Conservation (phyloP, 169 alveolate species). For the Eimeria tenella region DNA sequence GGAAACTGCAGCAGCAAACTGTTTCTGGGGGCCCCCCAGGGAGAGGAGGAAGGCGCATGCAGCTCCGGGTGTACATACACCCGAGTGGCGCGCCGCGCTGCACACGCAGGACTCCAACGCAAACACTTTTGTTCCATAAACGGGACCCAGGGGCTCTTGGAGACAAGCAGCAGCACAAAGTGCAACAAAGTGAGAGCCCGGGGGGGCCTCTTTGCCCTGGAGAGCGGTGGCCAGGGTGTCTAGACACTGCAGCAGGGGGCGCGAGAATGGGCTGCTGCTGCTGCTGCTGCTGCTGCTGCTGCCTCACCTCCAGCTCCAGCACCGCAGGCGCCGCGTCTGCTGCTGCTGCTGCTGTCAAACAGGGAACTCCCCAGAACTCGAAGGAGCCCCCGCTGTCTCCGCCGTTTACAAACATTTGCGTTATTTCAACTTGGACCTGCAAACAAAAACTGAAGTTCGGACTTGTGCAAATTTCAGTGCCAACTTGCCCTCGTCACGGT, state of each 20-base stretch:
- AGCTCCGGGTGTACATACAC: constrained; percentile 41
- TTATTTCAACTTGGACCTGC: constrained; percentile 74
- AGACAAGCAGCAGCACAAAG: constrained; percentile 49
- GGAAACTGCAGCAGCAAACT: neutral
- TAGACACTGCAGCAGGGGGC: constrained; percentile 20
- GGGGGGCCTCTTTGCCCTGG: neutral
- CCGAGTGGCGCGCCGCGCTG: constrained; percentile 64
- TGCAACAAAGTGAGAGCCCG: constrained; percentile 20
- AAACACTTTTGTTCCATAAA: constrained; percentile 36
- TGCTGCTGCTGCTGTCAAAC: constrained; percentile 11
- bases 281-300: neutral
- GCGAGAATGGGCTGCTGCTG: neutral
- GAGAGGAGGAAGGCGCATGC: constrained; percentile 39
- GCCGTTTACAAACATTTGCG: constrained; percentile 77
- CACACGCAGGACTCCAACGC: constrained; percentile 72
- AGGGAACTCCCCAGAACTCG: constrained; percentile 73
- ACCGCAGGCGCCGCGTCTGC: neutral
- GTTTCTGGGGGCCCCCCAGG: constrained; percentile 14
- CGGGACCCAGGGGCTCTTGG: neutral
- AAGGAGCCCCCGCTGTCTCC: constrained; percentile 80
- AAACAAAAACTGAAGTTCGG: neutral
- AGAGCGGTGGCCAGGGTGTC: neutral
- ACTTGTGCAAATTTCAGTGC: neutral
- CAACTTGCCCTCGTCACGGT: neutral
- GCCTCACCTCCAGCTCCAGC: neutral